phyloP scores from a whole-genome alignment of 768 basidiomycete species.

The Gloeophyllum trabeum region DNA sequence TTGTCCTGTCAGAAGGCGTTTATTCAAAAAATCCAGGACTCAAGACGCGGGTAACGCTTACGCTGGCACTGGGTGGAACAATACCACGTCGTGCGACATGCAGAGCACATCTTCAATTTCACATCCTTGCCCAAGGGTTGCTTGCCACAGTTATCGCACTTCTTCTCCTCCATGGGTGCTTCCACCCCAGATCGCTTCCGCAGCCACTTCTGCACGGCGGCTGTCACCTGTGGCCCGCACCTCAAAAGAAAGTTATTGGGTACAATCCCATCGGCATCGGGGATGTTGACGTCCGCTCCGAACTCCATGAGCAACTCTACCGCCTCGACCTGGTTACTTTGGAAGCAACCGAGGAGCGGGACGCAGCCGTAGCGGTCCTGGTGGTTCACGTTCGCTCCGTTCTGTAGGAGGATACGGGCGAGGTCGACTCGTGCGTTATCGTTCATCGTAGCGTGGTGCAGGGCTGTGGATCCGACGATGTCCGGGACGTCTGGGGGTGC shows the following conservation, averaged over 20 bases:
- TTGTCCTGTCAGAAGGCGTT: neutral
- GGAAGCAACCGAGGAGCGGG: neutral
- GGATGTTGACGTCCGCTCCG: slow-evolving; percentile 8
- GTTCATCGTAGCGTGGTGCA: slow-evolving; percentile 6
- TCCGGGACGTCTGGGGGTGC: neutral
- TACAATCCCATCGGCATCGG: neutral
- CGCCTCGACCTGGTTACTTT: neutral
- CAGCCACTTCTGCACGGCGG: neutral
- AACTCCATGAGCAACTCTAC: slow-evolving; percentile 6
- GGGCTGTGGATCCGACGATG: slow-evolving; percentile 1
- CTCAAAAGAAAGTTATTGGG: neutral
- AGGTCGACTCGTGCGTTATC: neutral
- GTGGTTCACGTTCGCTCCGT: neutral
- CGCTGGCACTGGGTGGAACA: neutral
- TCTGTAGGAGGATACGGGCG: slow-evolving; percentile 6
- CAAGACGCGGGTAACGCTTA: neutral
- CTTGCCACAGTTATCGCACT: neutral
- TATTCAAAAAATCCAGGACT: neutral
- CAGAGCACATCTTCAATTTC: neutral
- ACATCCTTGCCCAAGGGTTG: neutral
- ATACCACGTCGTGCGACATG: neutral
- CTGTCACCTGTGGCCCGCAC: neutral
- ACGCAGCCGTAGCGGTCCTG: neutral
- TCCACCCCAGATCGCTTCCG: neutral
- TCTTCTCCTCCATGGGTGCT: neutral